Evolutionary conservation across 2,329 filamentous ascomycete species (phyloP).

Genomic region (Ploettnerulaceae sp.): DNA sequence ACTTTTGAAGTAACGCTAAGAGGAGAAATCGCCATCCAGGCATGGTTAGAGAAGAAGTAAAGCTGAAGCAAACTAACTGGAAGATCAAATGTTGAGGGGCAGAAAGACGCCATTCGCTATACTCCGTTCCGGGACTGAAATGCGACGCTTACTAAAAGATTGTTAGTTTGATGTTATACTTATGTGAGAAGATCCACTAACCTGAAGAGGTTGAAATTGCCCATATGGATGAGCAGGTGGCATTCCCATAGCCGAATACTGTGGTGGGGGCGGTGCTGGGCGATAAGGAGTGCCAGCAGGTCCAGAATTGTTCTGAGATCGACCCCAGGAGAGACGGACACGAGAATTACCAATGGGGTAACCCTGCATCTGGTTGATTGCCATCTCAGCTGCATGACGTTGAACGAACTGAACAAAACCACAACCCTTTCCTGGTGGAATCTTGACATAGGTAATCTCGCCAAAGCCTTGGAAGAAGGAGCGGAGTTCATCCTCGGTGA

Average conservation of each 20-base stretch:
- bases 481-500: slow-evolving; percentile 98
- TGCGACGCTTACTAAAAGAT: slow-evolving; percentile 32
- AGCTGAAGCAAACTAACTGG: slow-evolving; percentile 26
- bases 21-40: slow-evolving; percentile 36
- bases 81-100: slow-evolving; percentile 28
- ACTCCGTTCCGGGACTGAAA: slow-evolving; percentile 35
- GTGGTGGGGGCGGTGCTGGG: slow-evolving; percentile 77
- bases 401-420: slow-evolving; percentile 99
- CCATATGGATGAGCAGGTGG: slow-evolving; percentile 34
- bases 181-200: slow-evolving; percentile 16
- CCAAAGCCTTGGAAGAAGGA: slow-evolving; percentile 99
- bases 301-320: slow-evolving; percentile 98
- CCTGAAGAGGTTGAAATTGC: slow-evolving; percentile 34
- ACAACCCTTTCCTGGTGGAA: slow-evolving; percentile 96
- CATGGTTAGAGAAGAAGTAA: slow-evolving; percentile 35
- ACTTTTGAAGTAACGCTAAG: slow-evolving; percentile 38
- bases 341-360: slow-evolving; percentile 99
- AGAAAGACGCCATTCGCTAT: slow-evolving; percentile 35
- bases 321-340: slow-evolving; percentile 94
- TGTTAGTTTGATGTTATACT: slow-evolving; percentile 13
- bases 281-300: slow-evolving; percentile 94
- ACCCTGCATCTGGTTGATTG: slow-evolving; percentile 99
- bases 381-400: slow-evolving; percentile 98
- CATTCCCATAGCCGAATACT: slow-evolving; percentile 59
- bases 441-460: slow-evolving; percentile 99